phyloP scores from a whole-genome alignment of 129 eudicot species.

The Scalesia atractyloides region DNA sequence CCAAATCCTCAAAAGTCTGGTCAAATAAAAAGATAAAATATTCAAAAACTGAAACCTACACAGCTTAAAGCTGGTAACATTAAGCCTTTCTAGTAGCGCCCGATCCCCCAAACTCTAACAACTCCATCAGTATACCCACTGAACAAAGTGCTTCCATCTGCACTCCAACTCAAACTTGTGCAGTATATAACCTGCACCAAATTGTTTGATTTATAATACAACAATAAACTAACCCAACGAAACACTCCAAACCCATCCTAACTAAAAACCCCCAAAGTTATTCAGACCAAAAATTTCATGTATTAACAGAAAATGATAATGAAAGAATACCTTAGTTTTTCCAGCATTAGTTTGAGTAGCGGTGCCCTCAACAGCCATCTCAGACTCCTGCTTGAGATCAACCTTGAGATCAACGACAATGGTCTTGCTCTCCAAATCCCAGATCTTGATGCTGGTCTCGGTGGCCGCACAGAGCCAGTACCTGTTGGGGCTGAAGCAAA shows the following conservation, averaged over 20 bases:
- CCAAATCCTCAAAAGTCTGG: too few relatives aligned
- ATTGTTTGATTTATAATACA: neutral
- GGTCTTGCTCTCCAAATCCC: slow-evolving; percentile 72
- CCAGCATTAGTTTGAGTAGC: slow-evolving; percentile 51
- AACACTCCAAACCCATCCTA: too few relatives aligned
- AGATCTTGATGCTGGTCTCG: slow-evolving; percentile 63
- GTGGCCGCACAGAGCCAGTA: slow-evolving; percentile 84
- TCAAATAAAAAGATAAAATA: too few relatives aligned
- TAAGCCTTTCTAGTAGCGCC: slow-evolving; percentile 42
- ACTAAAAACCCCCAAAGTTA: too few relatives aligned
- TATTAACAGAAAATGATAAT: neutral
- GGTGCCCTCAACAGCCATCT: slow-evolving; percentile 56
- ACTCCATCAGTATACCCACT: slow-evolving; percentile 71
- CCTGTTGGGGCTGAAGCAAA: slow-evolving; percentile 77
- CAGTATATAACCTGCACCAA: slow-evolving; percentile 54
- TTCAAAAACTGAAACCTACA: too few relatives aligned
- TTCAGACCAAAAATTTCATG: neutral
- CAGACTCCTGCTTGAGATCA: slow-evolving; percentile 69
- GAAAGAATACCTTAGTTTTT: slow-evolving; percentile 51
- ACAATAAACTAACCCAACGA: too few relatives aligned
- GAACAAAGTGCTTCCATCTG: slow-evolving; percentile 75
- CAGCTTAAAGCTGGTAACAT: too few relatives aligned
- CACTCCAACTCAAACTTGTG: slow-evolving; percentile 69
- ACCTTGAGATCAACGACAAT: slow-evolving; percentile 65
- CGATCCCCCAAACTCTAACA: slow-evolving; percentile 67